Base-by-base conservation (phyloP, 1,139 yeast species). In the Hyphopichia burtonii region DNA sequence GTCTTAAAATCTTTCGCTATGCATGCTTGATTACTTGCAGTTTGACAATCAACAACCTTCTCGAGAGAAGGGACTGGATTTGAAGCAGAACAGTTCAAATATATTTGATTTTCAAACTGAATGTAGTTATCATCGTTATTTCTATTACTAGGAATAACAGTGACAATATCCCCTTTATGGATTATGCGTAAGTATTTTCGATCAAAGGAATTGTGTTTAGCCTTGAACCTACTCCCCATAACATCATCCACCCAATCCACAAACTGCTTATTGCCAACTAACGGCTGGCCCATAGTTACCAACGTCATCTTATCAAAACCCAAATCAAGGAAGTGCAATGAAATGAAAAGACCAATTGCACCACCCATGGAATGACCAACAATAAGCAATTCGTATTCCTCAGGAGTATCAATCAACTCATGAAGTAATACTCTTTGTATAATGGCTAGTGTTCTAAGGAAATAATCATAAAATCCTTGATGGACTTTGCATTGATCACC, bases 331-430 rank as follows among this genome's bases (percentile, higher is more conserved):
- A 66, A 65, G 43, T 69, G 68, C 18, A 75, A 53, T 0, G 71
- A 68, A 12, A 75, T 49, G 1, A 77, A 51, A 3, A 71, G 49
- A 0, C 75, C 73, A 9, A 76, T 62, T 2, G 80, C 68, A 7
- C 82, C 82, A 1, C 82, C 82, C 47, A 76, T 49, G 0, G 82
- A 76, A 50, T 77, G 82, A 1, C 82, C 82, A 50, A 75, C 52
- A 6, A 77, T 58, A 1, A 62, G 39, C 2, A 77, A 46, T 44
- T 70, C 68, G 41, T 67, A 67, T 36, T 63, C 55, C 6, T 63
- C 62, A 12, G 44, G 46, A 2, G 45, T 37, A 1, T 49, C 45
- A 0, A 31, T 23, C 15, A 68, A 49, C 41, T 66, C 70, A 5
- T 47, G 33, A 10, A 56, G 58, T 14, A 74, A 40, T 3, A 53